Conservation (phyloP, 768 basidiomycete species). For the Xerocomellus intermedius region DNA sequence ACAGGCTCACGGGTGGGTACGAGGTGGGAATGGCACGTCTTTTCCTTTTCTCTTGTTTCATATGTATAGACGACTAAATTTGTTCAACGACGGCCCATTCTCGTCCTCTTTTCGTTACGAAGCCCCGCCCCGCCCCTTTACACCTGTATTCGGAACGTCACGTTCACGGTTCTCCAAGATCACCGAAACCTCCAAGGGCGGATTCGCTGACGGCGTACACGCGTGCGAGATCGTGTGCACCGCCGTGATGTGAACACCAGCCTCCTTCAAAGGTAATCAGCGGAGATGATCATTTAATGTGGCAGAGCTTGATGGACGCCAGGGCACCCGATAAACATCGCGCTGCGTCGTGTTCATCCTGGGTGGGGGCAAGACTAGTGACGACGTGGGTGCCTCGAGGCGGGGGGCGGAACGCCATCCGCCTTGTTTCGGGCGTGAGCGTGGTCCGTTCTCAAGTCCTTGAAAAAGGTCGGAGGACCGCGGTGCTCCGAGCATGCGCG, state of each 20-base stretch:
- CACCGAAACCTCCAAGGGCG: background rate
- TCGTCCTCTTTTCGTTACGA: background rate
- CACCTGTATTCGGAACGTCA: background rate
- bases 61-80: background rate
- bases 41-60: background rate
- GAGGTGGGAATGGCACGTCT: constrained; percentile 1
- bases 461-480: constrained; percentile 4
- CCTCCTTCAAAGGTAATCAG: constrained; percentile 5
- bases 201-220: background rate
- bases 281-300: constrained; percentile 19
- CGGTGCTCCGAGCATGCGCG: constrained; percentile 7
- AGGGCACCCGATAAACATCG: background rate
- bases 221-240: constrained; percentile 6
- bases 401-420: background rate
- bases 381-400: constrained; percentile 15
- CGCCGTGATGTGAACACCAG: background rate
- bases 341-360: constrained; percentile 1
- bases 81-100: background rate
- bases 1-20: background rate
- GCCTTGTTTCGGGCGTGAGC: background rate
- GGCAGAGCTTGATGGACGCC: constrained; percentile 6
- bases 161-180: background rate
- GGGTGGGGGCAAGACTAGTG: background rate
- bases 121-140: background rate
- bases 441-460: background rate